These are phyloP conservation scores for Rhododendron ferrugineum DNA, from an alignment of 148 eudicot genomes.

Conservation along the genomic window DNA sequence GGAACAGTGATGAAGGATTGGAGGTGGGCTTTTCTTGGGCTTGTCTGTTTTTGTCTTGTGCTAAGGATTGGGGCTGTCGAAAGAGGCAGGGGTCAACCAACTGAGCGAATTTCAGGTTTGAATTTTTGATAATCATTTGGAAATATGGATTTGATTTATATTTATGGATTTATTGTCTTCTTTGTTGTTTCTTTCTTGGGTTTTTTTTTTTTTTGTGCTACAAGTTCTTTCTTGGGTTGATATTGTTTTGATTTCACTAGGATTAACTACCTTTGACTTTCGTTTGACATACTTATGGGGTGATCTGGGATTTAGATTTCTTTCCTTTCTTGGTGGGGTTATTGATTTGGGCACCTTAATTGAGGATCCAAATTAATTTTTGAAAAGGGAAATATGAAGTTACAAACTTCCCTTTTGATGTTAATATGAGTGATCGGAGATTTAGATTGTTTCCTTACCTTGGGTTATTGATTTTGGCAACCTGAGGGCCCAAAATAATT, in stretches of 20 bases:
- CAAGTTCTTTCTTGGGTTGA: neutral
- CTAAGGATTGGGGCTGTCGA: slow-evolving; percentile 25
- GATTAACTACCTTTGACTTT: neutral
- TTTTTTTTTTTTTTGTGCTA: neutral
- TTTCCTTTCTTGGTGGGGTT: neutral
- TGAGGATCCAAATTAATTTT: neutral
- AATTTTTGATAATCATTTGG: neutral
- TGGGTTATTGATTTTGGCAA: slow-evolving; percentile 6
- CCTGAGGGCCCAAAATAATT: neutral
- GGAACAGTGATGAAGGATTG: slow-evolving; percentile 25
- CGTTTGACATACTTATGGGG: neutral
- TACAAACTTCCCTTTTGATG: neutral
- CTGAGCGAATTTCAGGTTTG: slow-evolving; percentile 50
- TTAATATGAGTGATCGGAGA: neutral
- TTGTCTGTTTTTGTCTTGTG: slow-evolving; percentile 19
- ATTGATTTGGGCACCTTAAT: slow-evolving; percentile 6
- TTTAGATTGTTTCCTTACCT: slow-evolving; percentile 5
- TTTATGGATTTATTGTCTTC: neutral
- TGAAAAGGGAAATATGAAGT: neutral
- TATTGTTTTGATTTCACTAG: neutral
- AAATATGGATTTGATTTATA: neutral
- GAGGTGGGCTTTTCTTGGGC: slow-evolving; percentile 25
- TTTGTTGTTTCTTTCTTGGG: neutral
- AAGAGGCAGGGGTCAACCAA: slow-evolving; percentile 30
- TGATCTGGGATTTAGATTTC: slow-evolving; percentile 8